A percentile compares a stretch with the other conserved stretches of the same genome.
Conservation (phyloP, 768 basidiomycete genomes). For the Podaxis sp. region DNA sequence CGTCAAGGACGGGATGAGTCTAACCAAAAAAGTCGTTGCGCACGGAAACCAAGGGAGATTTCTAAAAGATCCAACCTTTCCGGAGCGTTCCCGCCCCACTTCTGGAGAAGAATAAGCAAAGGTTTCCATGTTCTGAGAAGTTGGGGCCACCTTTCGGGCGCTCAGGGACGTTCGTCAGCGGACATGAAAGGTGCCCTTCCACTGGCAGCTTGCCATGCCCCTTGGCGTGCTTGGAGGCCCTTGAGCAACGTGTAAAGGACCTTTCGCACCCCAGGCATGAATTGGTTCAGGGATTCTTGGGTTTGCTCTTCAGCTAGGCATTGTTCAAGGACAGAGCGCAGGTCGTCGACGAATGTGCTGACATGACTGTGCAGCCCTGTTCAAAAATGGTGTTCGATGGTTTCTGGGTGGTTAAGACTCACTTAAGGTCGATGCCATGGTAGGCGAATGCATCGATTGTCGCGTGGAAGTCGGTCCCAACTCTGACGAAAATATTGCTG, state of each 20-base stretch:
- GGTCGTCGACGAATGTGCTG: conserved; percentile 57
- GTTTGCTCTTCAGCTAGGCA: conserved; percentile 78
- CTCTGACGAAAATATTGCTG: conserved; percentile 85
- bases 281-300: conserved; percentile 66
- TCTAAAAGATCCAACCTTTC: background rate
- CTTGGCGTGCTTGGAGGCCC: conserved; percentile 80
- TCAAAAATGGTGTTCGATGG: background rate
- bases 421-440: conserved; percentile 79
- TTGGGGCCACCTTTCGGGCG: conserved; percentile 6
- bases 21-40: background rate
- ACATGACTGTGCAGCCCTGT: conserved; percentile 49
- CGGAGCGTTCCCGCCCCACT: background rate
- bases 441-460: conserved; percentile 74
- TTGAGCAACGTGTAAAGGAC: conserved; percentile 83
- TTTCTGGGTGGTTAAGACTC: conserved; percentile 24
- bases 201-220: conserved; percentile 35
- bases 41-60: background rate
- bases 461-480: conserved; percentile 87
- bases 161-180: conserved; percentile 5
- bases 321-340: conserved; percentile 64
- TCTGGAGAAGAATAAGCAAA: background rate
- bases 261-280: conserved; percentile 77
- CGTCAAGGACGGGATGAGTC: conserved; percentile 3
- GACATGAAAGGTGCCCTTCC: conserved; percentile 6
- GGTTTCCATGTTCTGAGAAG: background rate